These are phyloP conservation scores for Phytophthora pistaciae DNA, from an alignment of 352 stramenopile species.

Conservation along the genomic window DNA sequence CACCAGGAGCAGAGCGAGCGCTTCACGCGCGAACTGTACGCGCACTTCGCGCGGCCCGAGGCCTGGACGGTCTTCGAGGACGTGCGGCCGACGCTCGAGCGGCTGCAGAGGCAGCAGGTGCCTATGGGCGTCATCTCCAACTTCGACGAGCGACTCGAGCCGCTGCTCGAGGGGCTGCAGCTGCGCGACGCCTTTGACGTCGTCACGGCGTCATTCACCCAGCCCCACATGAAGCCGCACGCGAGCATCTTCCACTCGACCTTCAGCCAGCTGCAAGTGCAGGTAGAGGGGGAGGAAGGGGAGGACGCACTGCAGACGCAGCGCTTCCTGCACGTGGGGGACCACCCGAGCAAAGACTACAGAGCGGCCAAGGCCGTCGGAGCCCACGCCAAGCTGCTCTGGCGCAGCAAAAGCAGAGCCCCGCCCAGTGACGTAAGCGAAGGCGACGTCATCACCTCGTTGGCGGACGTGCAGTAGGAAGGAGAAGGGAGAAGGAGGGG, in stretches of 20 bases:
- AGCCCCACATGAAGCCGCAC: constrained; percentile 61
- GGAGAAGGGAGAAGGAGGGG: neutral
- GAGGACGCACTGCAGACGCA: neutral
- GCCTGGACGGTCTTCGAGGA: constrained; percentile 78
- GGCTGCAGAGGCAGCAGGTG: constrained; percentile 30
- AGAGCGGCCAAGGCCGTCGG: constrained; percentile 47
- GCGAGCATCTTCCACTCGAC: constrained; percentile 66
- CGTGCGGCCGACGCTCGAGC: constrained; percentile 47
- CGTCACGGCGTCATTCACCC: constrained; percentile 67
- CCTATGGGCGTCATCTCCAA: constrained; percentile 79
- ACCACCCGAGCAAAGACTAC: constrained; percentile 69
- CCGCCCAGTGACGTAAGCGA: constrained; percentile 8
- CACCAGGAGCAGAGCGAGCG: constrained; percentile 37
- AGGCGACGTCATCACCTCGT: constrained; percentile 40
- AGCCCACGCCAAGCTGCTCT: constrained; percentile 52
- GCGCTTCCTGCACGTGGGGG: constrained; percentile 69
- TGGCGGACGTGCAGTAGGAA: constrained; percentile 31
- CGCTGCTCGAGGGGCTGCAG: constrained; percentile 49
- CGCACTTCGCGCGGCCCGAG: constrained; percentile 50
- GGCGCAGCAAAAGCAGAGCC: constrained; percentile 17
- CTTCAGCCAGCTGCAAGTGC: constrained; percentile 39
- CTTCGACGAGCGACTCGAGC: constrained; percentile 77
- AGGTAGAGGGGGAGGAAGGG: neutral
- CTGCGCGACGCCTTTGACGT: constrained; percentile 61
- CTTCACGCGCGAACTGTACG: constrained; percentile 63